A percentile compares a stretch with the other conserved stretches of the same genome.
These are phyloP conservation scores for Verbascum thapsus DNA, from an alignment of 257 asterid genomes.

Conservation along the genomic window DNA sequence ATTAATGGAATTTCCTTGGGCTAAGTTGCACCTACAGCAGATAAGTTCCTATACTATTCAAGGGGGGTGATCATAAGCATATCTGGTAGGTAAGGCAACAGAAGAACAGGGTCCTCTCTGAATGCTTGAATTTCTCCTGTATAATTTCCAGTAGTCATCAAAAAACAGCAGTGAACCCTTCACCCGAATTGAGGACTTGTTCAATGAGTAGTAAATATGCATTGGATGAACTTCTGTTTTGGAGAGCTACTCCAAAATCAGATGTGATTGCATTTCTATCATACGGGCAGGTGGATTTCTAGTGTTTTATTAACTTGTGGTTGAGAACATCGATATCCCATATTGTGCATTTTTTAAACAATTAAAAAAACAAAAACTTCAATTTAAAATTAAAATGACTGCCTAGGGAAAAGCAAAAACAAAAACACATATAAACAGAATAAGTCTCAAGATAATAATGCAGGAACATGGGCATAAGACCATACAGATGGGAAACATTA, in stretches of 20 bases:
- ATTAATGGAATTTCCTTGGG: neutral
- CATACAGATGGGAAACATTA: conserved; percentile 91
- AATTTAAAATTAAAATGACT: neutral
- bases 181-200: neutral
- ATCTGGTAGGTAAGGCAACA: neutral
- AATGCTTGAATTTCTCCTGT: neutral
- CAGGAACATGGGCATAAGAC: conserved; percentile 33
- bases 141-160: conserved; percentile 6
- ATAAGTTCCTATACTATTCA: neutral
- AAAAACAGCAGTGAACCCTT: neutral
- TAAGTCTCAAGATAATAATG: conserved; percentile 23
- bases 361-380: neutral
- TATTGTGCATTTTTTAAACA: conserved; percentile 14
- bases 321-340: conserved; percentile 23
- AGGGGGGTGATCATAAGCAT: neutral
- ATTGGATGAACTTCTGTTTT: conserved; percentile 12
- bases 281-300: conserved; percentile 3
- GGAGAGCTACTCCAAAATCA: conserved; percentile 19
- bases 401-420: conserved; percentile 5
- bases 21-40: neutral
- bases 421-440: conserved; percentile 32
- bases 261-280: neutral
- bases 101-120: neutral
- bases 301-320: conserved; percentile 11
- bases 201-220: neutral